A percentile compares a stretch with the other conserved stretches of the same genome.
phyloP scores from a whole-genome alignment of 352 stramenopile genomes.

The Pythium aquatile region DNA sequence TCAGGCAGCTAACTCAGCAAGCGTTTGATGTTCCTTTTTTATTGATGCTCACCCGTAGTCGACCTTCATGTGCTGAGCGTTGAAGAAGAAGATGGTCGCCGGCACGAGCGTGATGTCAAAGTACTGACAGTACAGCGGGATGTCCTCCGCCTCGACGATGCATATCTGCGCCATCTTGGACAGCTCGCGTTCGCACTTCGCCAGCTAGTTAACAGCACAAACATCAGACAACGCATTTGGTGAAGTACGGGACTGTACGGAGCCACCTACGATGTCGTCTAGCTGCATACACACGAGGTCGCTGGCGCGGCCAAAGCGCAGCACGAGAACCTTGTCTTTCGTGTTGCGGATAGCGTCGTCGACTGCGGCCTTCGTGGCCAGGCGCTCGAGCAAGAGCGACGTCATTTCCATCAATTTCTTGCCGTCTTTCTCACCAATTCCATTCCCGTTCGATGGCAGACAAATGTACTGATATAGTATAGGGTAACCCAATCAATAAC shows the following conservation, averaged over 20 bases:
- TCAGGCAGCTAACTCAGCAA: background rate
- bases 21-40: background rate
- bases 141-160: conserved; percentile 64
- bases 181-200: conserved; percentile 71
- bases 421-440: conserved; percentile 1
- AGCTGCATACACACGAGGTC: conserved; percentile 80
- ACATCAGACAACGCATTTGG: background rate
- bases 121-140: conserved; percentile 86
- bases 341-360: conserved; percentile 78
- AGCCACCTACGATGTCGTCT: conserved; percentile 68
- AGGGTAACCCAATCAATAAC: background rate
- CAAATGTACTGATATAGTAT: conserved; percentile 1
- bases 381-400: conserved; percentile 67
- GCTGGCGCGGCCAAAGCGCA: conserved; percentile 69
- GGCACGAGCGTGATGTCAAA: conserved; percentile 88
- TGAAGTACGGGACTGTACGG: too few species aligned
- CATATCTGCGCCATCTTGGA: conserved; percentile 78
- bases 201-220: conserved; percentile 39
- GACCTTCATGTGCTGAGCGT: conserved; percentile 88
- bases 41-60: conserved; percentile 62
- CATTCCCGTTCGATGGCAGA: background rate
- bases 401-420: conserved; percentile 34
- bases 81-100: conserved; percentile 87
- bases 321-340: conserved; percentile 78
- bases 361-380: conserved; percentile 60